Base-by-base conservation (phyloP, 306 rosid species). In the Alnus rubra region DNA sequence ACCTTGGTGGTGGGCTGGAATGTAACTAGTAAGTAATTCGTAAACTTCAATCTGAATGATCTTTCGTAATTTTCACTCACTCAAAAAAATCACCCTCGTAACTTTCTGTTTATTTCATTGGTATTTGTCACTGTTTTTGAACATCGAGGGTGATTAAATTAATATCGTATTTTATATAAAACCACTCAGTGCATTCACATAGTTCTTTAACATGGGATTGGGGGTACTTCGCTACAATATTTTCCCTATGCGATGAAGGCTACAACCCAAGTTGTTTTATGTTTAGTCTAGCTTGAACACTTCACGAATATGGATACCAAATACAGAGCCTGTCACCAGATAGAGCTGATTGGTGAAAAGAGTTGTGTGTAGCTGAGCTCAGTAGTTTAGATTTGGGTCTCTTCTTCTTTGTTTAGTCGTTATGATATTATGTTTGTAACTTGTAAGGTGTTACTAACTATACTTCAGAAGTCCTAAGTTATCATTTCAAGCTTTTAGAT, bases 1-100 rank as follows among this genome's bases (percentile, higher is more conserved):
- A 72, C 98, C 98, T 8, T 76, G 74, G 73, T 95, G 99, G 99
- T 95, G 99, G 99, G 80, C 73, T 55, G 99, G 99, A 82, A 95
- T 95, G 71, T 81, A 70, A 63, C 94, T 52, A 93, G 99, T 95
- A 74, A 90, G 98, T 87, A 15, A 53, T 73, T 73, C 72, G 2
- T 9, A 10, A 9, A 28, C 37, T 28, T 59, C 35, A 19, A 23
- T 59, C 31, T 75, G 30, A 44, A 35, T 55, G 28, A 18, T 14
- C 69, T 74, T 1, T 50, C 37, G 5, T 3, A 48, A 52, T 47
- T 74, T 49, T 73, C 69, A 23, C 47, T 53, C 33, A 1, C 5
- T 35, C 12, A 9, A 50, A 33, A 15, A 15, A 31, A 51, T 9
- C 9, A 30, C 16, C 12, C 11, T 67, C 5, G 42, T 51, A 39